Evolutionary conservation across 257 asterid species (phyloP), one percentile per base, ranked within the genome.

Genomic region (Fraxinus anomala): DNA sequence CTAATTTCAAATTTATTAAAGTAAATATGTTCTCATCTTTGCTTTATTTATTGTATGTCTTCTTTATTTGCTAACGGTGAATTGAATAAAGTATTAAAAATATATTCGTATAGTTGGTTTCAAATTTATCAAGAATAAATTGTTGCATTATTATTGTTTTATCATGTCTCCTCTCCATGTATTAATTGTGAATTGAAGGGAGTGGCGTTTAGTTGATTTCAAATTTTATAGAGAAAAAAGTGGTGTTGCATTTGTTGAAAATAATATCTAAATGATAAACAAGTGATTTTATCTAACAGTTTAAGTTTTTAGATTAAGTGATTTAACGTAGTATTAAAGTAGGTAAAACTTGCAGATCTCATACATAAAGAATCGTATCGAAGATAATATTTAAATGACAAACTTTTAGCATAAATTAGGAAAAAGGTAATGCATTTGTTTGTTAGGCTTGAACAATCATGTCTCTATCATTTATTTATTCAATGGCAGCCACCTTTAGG

Each of bases 371-470:
- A 1, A 39, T 1, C 2, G 0, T 9, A 2, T 8, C 1, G 3
- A 39, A 39, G 44, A 9, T 1, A 39, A 39, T 39, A 39, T 39
- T 39, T 39, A 39, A 51, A 51, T 51, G 4, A 74, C 31, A 73
- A 33, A 4, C 23, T 49, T 23, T 63, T 76, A 14, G 39, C 49
- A 8, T 59, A 59, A 59, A 21, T 9, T 59, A 2, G 30, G 54
- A 70, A 74, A 73, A 28, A 51, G 70, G 56, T 63, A 77, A 77
- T 37, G 51, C 39, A 17, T 19, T 44, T 78, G 21, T 69, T 69
- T 75, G 69, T 63, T 66, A 42, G 68, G 74, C 68, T 61, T 23
- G 68, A 63, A 36, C 69, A 24, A 26, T 63, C 69, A 63, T 11
- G 36, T 63, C 8, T 63, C 36, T 26, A 3, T 63, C 33, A 23